A percentile compares a stretch with the other conserved stretches of the same genome.
Evolutionary conservation across 768 basidiomycete genomes (phyloP).

Genomic region (Pulveroboletus sp.): DNA sequence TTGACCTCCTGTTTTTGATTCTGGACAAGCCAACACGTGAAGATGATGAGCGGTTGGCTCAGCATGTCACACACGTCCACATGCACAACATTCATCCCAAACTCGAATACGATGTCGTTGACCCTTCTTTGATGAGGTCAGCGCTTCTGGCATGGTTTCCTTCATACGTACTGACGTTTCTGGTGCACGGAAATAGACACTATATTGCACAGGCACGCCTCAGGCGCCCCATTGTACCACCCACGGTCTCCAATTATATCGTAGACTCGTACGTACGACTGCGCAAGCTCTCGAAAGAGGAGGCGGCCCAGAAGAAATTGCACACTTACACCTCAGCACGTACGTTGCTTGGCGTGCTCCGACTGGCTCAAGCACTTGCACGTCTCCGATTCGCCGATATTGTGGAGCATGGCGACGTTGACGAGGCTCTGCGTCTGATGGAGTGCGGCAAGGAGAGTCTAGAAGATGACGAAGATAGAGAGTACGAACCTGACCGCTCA

Average conservation of each 20-base stretch:
- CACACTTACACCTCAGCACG: slow-evolving; percentile 96
- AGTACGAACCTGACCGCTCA: slow-evolving; percentile 70
- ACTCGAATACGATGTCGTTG: slow-evolving; percentile 77
- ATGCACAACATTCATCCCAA: slow-evolving; percentile 92
- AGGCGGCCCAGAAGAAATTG: slow-evolving; percentile 80
- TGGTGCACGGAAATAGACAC: slow-evolving; percentile 48
- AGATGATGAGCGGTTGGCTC: slow-evolving; percentile 92
- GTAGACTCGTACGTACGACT: slow-evolving; percentile 95
- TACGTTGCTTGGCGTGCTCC: slow-evolving; percentile 90
- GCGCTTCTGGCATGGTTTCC: slow-evolving; percentile 7
- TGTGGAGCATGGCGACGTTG: slow-evolving; percentile 85
- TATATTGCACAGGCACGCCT: slow-evolving; percentile 92
- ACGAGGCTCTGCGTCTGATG: slow-evolving; percentile 96
- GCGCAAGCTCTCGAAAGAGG: slow-evolving; percentile 88
- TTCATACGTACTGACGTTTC: neutral
- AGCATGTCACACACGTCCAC: slow-evolving; percentile 97
- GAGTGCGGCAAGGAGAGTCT: slow-evolving; percentile 93
- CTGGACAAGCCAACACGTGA: slow-evolving; percentile 94
- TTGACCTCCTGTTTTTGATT: slow-evolving; percentile 94
- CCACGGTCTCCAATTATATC: slow-evolving; percentile 83
- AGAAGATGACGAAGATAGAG: slow-evolving; percentile 71
- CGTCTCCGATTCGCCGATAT: slow-evolving; percentile 79
- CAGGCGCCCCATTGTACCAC: slow-evolving; percentile 86
- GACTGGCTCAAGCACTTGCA: slow-evolving; percentile 91
- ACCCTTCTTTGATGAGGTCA: slow-evolving; percentile 85